Evolutionary conservation across 176 grass and related monocot species (phyloP), one percentile per base, ranked within the genome.

Genomic region (Calamus simplicifolius): DNA sequence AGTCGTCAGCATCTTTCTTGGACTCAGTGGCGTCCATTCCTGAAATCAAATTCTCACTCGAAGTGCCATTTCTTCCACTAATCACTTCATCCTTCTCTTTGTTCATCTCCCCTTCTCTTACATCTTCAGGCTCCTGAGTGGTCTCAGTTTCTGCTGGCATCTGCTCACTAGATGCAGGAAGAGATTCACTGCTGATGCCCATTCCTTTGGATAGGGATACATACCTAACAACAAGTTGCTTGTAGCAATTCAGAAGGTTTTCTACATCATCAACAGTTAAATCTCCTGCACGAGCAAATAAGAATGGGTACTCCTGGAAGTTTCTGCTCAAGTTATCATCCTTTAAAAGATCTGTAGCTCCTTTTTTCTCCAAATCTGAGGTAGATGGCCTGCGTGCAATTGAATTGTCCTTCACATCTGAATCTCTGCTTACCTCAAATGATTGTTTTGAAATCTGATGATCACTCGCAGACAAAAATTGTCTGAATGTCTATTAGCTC

Each of bases 261-360:
- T 92, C 81, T 64, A 92, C 84, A 78, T 98, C 93, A 78, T 75
- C 79, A 75, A 98, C 69, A 2, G 93, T 91, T 66, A 98, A 65
- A 79, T 98, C 93, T 60, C 93, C 87, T 70, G 84, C 79, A 57
- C 62, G 59, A 57, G 87, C 84, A 82, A 85, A 98, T 55, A 98
- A 66, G 29, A 82, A 92, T 17, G 87, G 84, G 30, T 98, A 92
- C 17, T 85, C 93, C 58, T 88, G 80, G 61, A 92, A 75, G 21
- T 74, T 68, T 81, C 73, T 95, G 70, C 27, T 84, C 67, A 79
- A 50, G 30, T 85, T 78, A 73, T 92, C 75, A 29, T 83, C 84
- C 81, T 80, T 87, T 26, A 88, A 75, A 85, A 98, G 78, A 7
- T 97, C 84, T 0, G 30, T 54, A 48, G 77, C 79, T 77, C 93